Percentiles rank a stretch among this genome's conserved stretches.
phyloP scores from a whole-genome alignment of 163 green algal genomes.

The Chlamydomonas reinhardtii region DNA sequence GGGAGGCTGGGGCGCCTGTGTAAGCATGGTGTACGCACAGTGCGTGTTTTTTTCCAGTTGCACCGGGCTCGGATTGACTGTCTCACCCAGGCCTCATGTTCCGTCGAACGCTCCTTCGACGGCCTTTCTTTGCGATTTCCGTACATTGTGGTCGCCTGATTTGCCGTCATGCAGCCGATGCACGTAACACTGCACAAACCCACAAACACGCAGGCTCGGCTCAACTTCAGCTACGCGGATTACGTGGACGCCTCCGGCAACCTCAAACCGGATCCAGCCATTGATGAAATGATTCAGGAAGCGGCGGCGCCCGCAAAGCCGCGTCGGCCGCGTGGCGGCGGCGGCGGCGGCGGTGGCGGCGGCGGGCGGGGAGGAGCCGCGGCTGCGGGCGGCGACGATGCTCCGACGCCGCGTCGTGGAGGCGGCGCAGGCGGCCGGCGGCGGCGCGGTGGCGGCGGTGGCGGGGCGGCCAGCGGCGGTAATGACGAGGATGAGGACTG shows the following conservation, averaged over 20 bases:
- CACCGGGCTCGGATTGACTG: too few species aligned
- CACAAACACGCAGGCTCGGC: constrained; percentile 32
- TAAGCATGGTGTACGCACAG: too few species aligned
- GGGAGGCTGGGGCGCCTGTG: too few species aligned
- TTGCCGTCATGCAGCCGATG: too few species aligned
- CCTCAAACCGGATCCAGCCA: constrained; percentile 1
- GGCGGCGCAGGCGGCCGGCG: background rate
- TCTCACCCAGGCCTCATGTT: too few species aligned
- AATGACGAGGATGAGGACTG: background rate
- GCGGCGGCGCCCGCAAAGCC: constrained; percentile 21
- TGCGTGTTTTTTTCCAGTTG: too few species aligned
- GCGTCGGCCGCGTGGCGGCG: background rate
- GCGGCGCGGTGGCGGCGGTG: background rate
- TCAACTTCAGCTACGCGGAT: constrained; percentile 51
- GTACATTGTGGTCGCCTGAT: too few species aligned
- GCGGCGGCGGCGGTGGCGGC: background rate
- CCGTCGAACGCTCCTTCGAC: too few species aligned
- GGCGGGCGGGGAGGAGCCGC: background rate
- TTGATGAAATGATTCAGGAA: constrained; percentile 31
- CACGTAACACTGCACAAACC: too few species aligned
- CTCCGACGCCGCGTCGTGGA: background rate
- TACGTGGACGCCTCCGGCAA: constrained; percentile 26
- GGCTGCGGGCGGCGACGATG: background rate
- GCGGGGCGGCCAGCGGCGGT: background rate
- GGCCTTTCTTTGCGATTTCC: too few species aligned